Evolutionary conservation across 306 rosid species (phyloP), one percentile per base, ranked within the genome.

Genomic region (Neltuma alba): DNA sequence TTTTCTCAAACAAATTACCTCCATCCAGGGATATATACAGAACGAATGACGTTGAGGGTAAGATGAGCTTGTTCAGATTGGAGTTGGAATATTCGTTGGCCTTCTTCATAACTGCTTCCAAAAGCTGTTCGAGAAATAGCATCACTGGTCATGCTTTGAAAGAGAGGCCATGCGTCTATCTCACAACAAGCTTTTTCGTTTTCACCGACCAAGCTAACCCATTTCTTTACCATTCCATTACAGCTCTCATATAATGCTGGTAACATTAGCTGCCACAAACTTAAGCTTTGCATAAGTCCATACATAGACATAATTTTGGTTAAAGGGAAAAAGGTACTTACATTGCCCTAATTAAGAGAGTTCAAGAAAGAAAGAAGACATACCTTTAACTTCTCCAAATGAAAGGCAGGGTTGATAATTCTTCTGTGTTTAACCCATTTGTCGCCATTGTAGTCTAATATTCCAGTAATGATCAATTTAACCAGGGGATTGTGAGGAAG

Each of bases 351-450:
- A n/a, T n/a, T 48, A 16, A 18, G 55, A 48, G 55, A 48, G 7
- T 18, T 48, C 21, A 48, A 48, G 9, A 48, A 55, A 66, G 31
- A 38, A 40, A 10, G n/a, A 40, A 21, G 40, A n/a, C 40, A 23
- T n/a, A 88, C 92, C 92, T 89, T 85, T 3, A 89, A 42, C 47
- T 86, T 87, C 70, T 85, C 85, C 0, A 71, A 7, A 36, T 72
- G 84, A 72, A 89, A 89, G 20, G 89, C 85, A 15, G 84, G 90
- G 45, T 78, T 85, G 72, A 88, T 71, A 20, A 86, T 77, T 62
- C 69, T 88, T 40, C 87, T 69, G 79, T 80, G 88, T 40, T 76
- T 86, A 7, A 80, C 74, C 92, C 88, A 88, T 74, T 86, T 88
- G 9, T 81, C 80, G 31, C 77, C 86, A 7, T 86, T 82, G 34